phyloP scores from a whole-genome alignment of 192 early-diverging fungal genomes.

The Linnemannia elongata region DNA sequence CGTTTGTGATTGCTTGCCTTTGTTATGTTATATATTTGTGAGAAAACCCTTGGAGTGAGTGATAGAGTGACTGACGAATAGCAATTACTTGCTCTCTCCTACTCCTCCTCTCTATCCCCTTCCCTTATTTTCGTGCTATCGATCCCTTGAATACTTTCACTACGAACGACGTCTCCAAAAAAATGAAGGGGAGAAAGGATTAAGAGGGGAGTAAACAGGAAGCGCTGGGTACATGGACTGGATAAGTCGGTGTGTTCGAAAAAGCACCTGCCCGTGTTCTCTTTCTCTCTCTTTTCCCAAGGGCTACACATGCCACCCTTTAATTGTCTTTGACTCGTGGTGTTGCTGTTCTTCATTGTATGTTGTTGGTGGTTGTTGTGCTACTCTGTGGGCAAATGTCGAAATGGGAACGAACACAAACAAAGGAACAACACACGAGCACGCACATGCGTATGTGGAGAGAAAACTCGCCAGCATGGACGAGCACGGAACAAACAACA shows the following conservation, averaged over 20 bases:
- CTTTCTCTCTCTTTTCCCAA: background rate
- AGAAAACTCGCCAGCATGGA: background rate
- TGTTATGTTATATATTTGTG: background rate
- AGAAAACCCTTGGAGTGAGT: background rate
- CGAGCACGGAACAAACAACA: background rate
- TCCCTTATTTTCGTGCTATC: background rate
- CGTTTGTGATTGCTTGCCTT: background rate
- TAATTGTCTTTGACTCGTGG: too few relatives aligned
- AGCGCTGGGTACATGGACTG: background rate
- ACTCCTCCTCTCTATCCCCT: background rate
- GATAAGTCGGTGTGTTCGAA: background rate
- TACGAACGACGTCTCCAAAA: background rate
- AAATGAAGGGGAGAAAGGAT: background rate
- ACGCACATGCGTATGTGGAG: background rate
- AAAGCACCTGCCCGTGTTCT: background rate
- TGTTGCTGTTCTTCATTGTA: background rate
- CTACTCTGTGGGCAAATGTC: background rate
- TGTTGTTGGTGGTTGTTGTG: background rate
- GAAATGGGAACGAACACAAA: background rate
- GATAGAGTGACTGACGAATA: background rate
- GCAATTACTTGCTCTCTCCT: background rate
- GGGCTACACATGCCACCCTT: background rate
- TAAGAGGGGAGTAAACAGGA: background rate
- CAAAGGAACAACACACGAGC: background rate
- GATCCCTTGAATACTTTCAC: constrained; percentile 9